Evolutionary conservation across 2,329 filamentous ascomycete genomes (phyloP), one percentile per base, ranked within the genome.

Genomic region (Exutisphaerella laricina): DNA sequence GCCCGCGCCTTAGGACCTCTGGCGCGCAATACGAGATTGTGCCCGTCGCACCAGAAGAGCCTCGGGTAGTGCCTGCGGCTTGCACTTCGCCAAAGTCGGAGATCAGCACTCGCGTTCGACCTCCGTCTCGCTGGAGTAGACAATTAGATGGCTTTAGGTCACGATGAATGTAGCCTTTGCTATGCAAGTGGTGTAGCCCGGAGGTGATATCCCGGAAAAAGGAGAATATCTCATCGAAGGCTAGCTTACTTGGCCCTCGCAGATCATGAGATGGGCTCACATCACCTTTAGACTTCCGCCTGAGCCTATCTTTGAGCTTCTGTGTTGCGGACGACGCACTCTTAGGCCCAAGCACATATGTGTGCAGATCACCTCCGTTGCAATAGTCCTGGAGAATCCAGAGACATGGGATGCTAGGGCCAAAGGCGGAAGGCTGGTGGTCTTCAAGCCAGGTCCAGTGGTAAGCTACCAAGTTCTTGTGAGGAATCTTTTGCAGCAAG

Each of bases 51-150:
- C 92, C 92, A 0, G 89, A 95, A 0, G 88, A 95, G 45, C 84
- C 85, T n/a, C 92, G 80, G 12, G 80, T 79, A 1, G 79, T 78
- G 58, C 90, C 84, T 53, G 89, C 85, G 2, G 82, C 77, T 62
- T 98, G 94, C 0, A 97, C 90, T 64, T 98, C 92, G 29, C 94
- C 92, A 68, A 98, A 98, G 62, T 98, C 92, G 62, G 90, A 97
- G 43, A 98, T 94, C 12, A 98, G 72, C 34, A 94, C 94, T 39
- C 77, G 78, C 8, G 88, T 70, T 29, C 80, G 82, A 35, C 75
- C 76, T 17, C 82, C 84, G 39, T 63, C 60, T 22, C 77, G 77
- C 59, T 97, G 89, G 1, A 98, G 69, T 3, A 98, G 74, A 58
- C 94, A 98, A 57, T 98, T 98, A 62, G 85, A 92, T 2, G 92